These are phyloP conservation scores for Aureobasidium lini DNA, from an alignment of 2,329 filamentous ascomycete species.

Conservation along the genomic window DNA sequence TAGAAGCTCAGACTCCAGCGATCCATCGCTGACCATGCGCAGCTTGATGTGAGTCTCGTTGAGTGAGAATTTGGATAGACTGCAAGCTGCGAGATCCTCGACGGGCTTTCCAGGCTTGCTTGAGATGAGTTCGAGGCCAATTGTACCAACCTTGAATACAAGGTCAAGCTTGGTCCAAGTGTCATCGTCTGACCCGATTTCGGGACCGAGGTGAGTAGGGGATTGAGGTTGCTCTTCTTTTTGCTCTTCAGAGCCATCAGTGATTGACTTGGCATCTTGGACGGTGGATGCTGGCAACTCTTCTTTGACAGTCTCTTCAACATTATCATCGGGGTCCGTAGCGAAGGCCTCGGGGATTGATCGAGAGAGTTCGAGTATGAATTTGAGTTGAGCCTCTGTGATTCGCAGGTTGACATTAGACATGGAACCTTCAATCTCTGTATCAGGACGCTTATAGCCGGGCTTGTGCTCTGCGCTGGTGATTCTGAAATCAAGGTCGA, in stretches of 20 bases:
- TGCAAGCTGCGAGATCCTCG: slow-evolving; percentile 68
- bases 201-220: slow-evolving; percentile 43
- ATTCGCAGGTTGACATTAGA: slow-evolving; percentile 86
- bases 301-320: slow-evolving; percentile 64
- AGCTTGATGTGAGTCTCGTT: slow-evolving; percentile 90
- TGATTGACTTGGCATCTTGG: slow-evolving; percentile 41
- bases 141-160: slow-evolving; percentile 78
- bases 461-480: slow-evolving; percentile 81
- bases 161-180: slow-evolving; percentile 92
- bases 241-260: slow-evolving; percentile 32
- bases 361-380: slow-evolving; percentile 76
- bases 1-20: slow-evolving; percentile 84
- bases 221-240: slow-evolving; percentile 27
- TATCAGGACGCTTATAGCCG: slow-evolving; percentile 73
- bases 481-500: slow-evolving; percentile 87
- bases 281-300: slow-evolving; percentile 57
- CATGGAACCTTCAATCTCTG: slow-evolving; percentile 85
- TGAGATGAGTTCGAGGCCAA: slow-evolving; percentile 80
- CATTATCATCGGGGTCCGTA: slow-evolving; percentile 59
- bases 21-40: slow-evolving; percentile 84
- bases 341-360: slow-evolving; percentile 84
- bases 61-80: slow-evolving; percentile 86
- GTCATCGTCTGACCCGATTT: slow-evolving; percentile 59
- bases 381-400: slow-evolving; percentile 85
- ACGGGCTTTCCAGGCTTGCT: slow-evolving; percentile 69